Base-by-base conservation (phyloP, 106 monocot species). In the Dendrobium huoshanense region DNA sequence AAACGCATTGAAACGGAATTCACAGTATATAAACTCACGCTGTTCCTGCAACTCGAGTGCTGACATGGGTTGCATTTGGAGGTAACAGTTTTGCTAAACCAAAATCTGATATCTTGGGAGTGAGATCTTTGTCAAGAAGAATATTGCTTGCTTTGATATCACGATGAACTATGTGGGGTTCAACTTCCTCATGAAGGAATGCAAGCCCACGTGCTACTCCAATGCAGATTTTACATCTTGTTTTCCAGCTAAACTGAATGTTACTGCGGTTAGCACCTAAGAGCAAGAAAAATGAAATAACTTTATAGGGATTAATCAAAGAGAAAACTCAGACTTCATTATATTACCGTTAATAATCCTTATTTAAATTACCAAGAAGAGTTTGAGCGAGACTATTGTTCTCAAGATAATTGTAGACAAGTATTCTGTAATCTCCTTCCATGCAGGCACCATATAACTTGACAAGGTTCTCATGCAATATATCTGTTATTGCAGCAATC, bases 101-200 rank as follows among this genome's bases (percentile, higher is more conserved):
- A 55, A 93, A 93, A 88, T 93, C 93, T 7, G 93, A 90, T 77
- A 93, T 93, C 82, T 90, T 93, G 27, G 90, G 85, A 7, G 80
- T 90, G 16, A 90, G 86, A 81, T 92, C 80, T 70, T 79, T 88
- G 77, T 92, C 92, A 67, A 92, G 87, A 80, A 92, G 88, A 82
- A 92, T 90, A 79, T 92, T 92, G 81, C 92, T 88, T 48, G 92
- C 92, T 67, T 92, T 92, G 70, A 92, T 90, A 84, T 92, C 92
- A 24, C 92, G 78, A 51, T 92, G 92, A 54, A 92, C 72, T 41
- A 92, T 92, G 48, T 81, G 92, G 15, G 92, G 90, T 13, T 25
- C 72, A 33, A 87, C 81, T 84, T 88, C 85, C 77, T 90, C 93
- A 47, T 93, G 93, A 79, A 93, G 90, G 73, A 84, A 93, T 87